Conservation (phyloP, 2,329 filamentous ascomycete species). For the Ophiostoma sp. region DNA sequence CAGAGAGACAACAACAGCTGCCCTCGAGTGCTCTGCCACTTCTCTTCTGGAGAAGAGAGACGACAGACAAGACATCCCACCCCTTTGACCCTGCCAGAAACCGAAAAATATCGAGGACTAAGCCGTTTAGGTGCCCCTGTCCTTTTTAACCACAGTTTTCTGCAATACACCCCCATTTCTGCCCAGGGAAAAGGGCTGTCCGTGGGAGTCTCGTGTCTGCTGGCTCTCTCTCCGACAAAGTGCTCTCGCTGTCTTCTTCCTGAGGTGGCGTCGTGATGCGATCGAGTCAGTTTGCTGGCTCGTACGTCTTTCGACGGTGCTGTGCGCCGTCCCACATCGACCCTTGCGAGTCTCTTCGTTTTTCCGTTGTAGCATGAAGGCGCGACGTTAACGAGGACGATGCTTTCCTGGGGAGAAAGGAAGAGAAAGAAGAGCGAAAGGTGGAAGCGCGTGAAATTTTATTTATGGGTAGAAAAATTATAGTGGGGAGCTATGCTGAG, state of each 20-base stretch:
- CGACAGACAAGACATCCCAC: too few relatives aligned
- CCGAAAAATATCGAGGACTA: constrained; percentile 15
- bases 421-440: background rate
- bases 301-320: background rate
- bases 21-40: too few relatives aligned
- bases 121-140: constrained; percentile 20
- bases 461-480: constrained; percentile 17
- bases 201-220: background rate
- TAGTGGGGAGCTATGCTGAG: constrained; percentile 4
- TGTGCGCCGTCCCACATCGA: background rate
- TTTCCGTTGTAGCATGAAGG: constrained; percentile 29
- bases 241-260: background rate
- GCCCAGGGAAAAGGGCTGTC: constrained; percentile 1
- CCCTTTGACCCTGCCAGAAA: background rate
- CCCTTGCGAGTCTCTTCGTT: constrained; percentile 11
- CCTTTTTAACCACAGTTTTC: constrained; percentile 21
- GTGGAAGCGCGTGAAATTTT: constrained; percentile 2
- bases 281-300: constrained; percentile 7
- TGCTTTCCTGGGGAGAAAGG: constrained; percentile 20
- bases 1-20: background rate
- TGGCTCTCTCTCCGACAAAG: background rate
- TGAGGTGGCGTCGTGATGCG: too few relatives aligned
- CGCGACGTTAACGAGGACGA: constrained; percentile 29
- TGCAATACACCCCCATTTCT: constrained; percentile 12
- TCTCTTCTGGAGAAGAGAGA: too few relatives aligned